Percentiles rank a stretch among this genome's conserved stretches.
These are phyloP conservation scores for Beta vulgaris DNA, from an alignment of 148 eudicot species.

Conservation along the genomic window DNA sequence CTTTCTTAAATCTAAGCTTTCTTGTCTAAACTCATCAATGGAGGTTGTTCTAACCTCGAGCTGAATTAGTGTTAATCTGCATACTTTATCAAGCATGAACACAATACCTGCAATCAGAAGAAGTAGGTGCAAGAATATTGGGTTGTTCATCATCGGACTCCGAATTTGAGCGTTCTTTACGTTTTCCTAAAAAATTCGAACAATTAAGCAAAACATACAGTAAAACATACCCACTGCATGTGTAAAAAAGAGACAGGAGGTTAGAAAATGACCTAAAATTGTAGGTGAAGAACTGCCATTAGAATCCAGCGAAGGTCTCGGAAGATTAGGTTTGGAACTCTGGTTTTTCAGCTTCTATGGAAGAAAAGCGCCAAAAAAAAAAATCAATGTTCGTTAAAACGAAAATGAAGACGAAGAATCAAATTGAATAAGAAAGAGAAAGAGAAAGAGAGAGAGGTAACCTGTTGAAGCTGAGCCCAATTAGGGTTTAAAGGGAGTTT, in stretches of 20 bases:
- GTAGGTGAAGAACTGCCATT: conserved; percentile 17
- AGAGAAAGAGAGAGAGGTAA: conserved; percentile 10
- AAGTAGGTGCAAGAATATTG: conserved; percentile 54
- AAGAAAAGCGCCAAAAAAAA: conserved; percentile 4
- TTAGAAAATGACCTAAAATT: conserved; percentile 40
- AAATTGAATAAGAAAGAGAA: background rate
- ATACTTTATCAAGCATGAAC: no score
- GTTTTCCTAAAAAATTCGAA: conserved; percentile 50
- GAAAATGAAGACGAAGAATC: background rate
- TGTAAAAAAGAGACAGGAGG: background rate
- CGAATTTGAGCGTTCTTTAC: conserved; percentile 51
- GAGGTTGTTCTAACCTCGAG: no score
- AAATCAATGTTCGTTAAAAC: background rate
- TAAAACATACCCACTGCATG: background rate
- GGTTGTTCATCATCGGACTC: conserved; percentile 33
- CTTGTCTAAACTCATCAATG: no score
- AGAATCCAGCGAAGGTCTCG: conserved; percentile 20
- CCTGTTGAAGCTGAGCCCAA: conserved; percentile 67
- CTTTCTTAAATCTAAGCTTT: no score
- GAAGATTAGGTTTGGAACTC: conserved; percentile 28
- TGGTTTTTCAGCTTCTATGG: conserved; percentile 56
- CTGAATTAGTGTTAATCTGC: no score
- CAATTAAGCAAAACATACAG: background rate
- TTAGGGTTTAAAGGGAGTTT: conserved; percentile 54
- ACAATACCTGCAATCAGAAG: conserved; percentile 59